Percentiles rank a stretch among this genome's conserved stretches.
These are phyloP conservation scores for Solanum hybrid DNA, from an alignment of 305 asterid genomes.

Conservation along the genomic window DNA sequence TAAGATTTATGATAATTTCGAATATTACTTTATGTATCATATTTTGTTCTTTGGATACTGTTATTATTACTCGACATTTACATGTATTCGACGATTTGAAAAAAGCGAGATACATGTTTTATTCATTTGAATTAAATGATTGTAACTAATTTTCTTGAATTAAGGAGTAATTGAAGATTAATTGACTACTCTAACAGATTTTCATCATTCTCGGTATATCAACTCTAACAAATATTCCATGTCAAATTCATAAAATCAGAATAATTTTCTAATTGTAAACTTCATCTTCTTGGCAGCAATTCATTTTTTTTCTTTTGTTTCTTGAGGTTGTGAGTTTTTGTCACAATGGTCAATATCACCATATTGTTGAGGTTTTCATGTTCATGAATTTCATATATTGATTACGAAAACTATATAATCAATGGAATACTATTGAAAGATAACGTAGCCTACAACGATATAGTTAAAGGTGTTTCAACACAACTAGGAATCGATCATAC, in stretches of 20 bases:
- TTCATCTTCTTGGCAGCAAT: neutral
- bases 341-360: neutral
- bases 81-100: too few relatives aligned
- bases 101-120: too few relatives aligned
- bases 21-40: neutral
- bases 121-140: neutral
- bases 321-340: neutral
- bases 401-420: too few relatives aligned
- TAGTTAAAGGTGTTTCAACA: neutral
- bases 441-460: neutral
- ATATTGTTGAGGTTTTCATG: neutral
- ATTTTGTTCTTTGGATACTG: too few relatives aligned
- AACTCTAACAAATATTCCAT: neutral
- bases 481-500: neutral
- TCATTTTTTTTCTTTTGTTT: too few relatives aligned
- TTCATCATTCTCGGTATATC: neutral
- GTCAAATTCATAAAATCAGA: neutral
- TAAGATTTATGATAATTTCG: too few relatives aligned
- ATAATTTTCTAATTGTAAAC: neutral
- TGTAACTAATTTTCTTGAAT: too few relatives aligned
- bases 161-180: neutral
- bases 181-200: neutral
- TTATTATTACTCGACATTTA: too few relatives aligned
- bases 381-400: neutral
- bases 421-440: neutral